These are phyloP conservation scores for Peronospora tabacina DNA, from an alignment of 352 stramenopile genomes.

Conservation along the genomic window DNA sequence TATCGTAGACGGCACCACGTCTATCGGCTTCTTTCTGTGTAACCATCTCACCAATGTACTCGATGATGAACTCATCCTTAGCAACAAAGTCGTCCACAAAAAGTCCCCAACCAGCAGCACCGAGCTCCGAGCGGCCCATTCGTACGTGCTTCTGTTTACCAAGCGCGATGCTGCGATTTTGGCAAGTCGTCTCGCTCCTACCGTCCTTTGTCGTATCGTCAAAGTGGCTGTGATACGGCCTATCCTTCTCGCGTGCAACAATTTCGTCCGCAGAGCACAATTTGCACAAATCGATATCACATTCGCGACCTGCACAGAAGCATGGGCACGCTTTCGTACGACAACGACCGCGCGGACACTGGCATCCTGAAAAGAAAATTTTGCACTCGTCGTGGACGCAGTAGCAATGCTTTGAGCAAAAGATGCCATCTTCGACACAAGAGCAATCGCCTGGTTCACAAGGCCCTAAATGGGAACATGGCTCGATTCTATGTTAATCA, in stretches of 20 bases:
- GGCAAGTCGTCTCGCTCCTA: conserved; percentile 37
- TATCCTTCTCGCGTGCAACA: conserved; percentile 9
- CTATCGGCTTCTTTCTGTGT: conserved; percentile 87
- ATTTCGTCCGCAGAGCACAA: conserved; percentile 63
- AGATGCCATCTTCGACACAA: conserved; percentile 80
- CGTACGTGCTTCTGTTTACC: conserved; percentile 56
- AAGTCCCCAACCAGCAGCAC: conserved; percentile 85
- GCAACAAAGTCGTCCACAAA: conserved; percentile 84
- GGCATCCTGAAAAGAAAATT: conserved; percentile 87
- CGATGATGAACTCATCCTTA: conserved; percentile 91
- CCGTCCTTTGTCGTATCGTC: conserved; percentile 13
- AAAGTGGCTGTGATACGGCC: conserved; percentile 15
- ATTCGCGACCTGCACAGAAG: conserved; percentile 87
- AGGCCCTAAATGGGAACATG: conserved; percentile 79
- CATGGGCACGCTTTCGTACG: conserved; percentile 85
- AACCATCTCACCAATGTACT: conserved; percentile 93
- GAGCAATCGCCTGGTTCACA: conserved; percentile 83
- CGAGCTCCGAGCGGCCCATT: conserved; percentile 72
- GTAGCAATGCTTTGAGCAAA: conserved; percentile 90
- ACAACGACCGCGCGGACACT: conserved; percentile 77
- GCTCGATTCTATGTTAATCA: conserved; percentile 46
- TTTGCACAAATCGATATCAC: conserved; percentile 89
- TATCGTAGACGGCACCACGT: conserved; percentile 84
- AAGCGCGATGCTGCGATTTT: conserved; percentile 56
- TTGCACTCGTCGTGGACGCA: conserved; percentile 70